Base-by-base conservation (phyloP, 768 basidiomycete genomes). In the Leccinellum rugosiceps region DNA sequence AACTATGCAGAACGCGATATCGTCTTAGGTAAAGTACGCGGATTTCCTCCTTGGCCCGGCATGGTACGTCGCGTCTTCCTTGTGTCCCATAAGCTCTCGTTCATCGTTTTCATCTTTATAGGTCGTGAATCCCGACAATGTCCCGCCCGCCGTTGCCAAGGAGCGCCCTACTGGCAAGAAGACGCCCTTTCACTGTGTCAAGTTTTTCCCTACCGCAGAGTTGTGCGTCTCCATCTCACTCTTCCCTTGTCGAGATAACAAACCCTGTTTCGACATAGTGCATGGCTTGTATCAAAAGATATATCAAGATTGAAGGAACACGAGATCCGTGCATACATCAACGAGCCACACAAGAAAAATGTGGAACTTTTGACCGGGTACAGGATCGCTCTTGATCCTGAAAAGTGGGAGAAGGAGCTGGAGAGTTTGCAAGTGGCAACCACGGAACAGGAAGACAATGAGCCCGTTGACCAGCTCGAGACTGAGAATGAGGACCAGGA, bases 191-290 rank as follows among this genome's bases (percentile, higher is more conserved):
- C 87, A 90, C 74, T 85, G 84, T 60, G 81, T 87, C 31, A 80
- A 87, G 62, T 99, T 95, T 82, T 98, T 97, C 82, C 94, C 97
- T 5, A 83, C 82, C 28, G 94, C 91, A 52, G 96, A 98, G 75
- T 91, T 87, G 97, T 98, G 67, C 72, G 96, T 86, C 21, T 44
- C 45, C 53, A 51, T 64, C 56, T 52, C 44, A 48, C 30, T 53
- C 47, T 32, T 44, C 57, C 58, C 41, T 62, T 61, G 48, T 60
- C 41, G 1, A 43, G 41, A 63, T 56, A 14, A 31, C 17, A 57
- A 51, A 67, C 26, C 3, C 46, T 34, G 30, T 54, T 58, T 62
- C 26, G 19, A 8, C 62, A 44, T 26, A 98, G 95, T 75, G 82
- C 92, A 19, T 98, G 95, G 95, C 78, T 91, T 43, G 77, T 84